Evolutionary conservation across 2,329 filamentous ascomycete species (phyloP), one percentile per base, ranked within the genome.

Genomic region (Exophiala sp.): DNA sequence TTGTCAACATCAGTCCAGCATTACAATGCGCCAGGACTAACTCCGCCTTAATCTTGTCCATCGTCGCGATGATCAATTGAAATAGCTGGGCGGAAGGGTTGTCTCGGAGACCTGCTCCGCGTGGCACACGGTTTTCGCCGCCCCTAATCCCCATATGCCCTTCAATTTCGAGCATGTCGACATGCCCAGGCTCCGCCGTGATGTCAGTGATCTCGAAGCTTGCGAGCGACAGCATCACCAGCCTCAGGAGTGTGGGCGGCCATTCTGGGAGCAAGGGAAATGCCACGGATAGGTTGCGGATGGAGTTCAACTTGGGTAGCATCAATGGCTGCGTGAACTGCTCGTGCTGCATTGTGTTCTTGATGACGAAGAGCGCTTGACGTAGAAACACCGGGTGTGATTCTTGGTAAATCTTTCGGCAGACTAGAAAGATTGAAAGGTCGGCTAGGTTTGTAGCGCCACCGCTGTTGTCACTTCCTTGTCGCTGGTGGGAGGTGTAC

Each of bases 341-440:
- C 2, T 32, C 5, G 29, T 46, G 43, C 10, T 46, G 18, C 3
- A 16, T 29, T 8, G n/a, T 12, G 2, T 21, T 33, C 18, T 21
- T 33, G 12, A 46, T 8, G 7, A 10, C 33, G 24, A 46, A 46
- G 2, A 14, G 29, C 2, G 43, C 43, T 5, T 11, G 5, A n/a
- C 43, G 43, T 12, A 46, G 43, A 32, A 46, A 18, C 3, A 46
- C 43, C 8, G 43, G 21, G 16, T 33, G 29, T 10, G 43, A 20
- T 18, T 46, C 43, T 11, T 46, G 14, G n/a, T 46, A 46, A 21
- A 46, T 46, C 24, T 46, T 14, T 9, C 43, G 43, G 34, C 21
- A 46, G 18, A 14, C 43, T 11, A 11, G 43, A 6, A 46, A 32
- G 14, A 46, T 32, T 11, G 12, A 24, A 32, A 46, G 43, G 18